Evolutionary conservation across 2,329 filamentous ascomycete species (phyloP).

Genomic region (Cladophialophora yegresii): DNA sequence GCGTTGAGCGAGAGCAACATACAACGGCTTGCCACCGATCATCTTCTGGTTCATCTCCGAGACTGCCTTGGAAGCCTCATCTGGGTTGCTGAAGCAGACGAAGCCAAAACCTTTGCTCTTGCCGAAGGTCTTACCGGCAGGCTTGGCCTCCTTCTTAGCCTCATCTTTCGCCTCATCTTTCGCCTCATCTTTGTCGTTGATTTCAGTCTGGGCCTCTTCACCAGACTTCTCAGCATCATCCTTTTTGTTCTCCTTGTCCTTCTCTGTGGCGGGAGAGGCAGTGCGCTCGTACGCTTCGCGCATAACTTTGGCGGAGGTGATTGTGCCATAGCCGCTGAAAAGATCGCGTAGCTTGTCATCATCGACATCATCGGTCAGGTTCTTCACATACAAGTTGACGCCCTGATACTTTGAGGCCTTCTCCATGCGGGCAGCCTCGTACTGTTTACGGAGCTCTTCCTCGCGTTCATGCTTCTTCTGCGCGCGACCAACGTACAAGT

Average conservation of each 20-base stretch:
- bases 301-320: constrained; percentile 99
- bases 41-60: constrained; percentile 99
- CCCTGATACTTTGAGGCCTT: constrained; percentile 99
- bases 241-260: constrained; percentile 58
- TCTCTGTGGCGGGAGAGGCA: constrained; percentile 45
- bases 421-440: constrained; percentile 94
- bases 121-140: constrained; percentile 69
- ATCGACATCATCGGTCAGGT: constrained; percentile 93
- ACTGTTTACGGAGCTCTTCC: constrained; percentile 98
- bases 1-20: constrained; percentile 96
- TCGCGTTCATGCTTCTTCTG: constrained; percentile 99
- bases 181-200: constrained; percentile 47
- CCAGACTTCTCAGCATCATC: constrained; percentile 54
- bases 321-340: constrained; percentile 87
- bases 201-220: constrained; percentile 52
- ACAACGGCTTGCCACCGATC: constrained; percentile 93
- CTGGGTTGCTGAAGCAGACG: constrained; percentile 99
- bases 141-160: constrained; percentile 55
- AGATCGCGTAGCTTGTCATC: constrained; percentile 96
- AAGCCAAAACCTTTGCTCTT: constrained; percentile 99
- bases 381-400: constrained; percentile 99
- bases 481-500: constrained; percentile 94
- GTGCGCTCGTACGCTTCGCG: constrained; percentile 67
- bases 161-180: constrained; percentile 53
- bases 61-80: constrained; percentile 98